Evolutionary conservation across 768 basidiomycete species (phyloP).

Genomic region (Boletus speciosus): DNA sequence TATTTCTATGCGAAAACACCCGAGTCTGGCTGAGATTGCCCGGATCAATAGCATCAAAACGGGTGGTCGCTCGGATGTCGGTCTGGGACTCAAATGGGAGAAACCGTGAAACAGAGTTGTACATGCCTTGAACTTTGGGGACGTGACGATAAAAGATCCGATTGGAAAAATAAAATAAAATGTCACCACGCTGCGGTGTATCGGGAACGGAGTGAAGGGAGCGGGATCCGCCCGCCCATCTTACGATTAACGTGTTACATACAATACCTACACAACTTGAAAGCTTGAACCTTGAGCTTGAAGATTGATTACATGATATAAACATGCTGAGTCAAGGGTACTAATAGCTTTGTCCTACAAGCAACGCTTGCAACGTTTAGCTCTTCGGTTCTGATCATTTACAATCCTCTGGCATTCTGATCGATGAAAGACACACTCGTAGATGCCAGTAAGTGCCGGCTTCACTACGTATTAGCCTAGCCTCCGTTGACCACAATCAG

Average conservation of each 20-base stretch:
- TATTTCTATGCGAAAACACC: neutral
- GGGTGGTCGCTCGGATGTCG: neutral
- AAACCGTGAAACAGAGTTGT: neutral
- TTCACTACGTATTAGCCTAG: neutral
- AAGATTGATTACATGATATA: neutral
- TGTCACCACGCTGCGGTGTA: neutral
- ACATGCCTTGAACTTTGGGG: neutral
- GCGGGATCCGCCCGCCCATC: neutral
- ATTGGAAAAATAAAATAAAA: neutral
- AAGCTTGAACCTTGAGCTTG: no score
- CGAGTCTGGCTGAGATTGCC: neutral
- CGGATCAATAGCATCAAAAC: neutral
- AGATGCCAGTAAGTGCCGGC: conserved; percentile 59
- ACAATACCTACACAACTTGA: neutral
- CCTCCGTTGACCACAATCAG: conserved; percentile 33
- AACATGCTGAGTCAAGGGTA: conserved; percentile 10
- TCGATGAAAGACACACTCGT: conserved; percentile 59
- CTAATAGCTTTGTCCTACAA: neutral
- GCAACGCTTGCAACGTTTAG: neutral
- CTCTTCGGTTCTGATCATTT: neutral
- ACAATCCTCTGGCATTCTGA: neutral
- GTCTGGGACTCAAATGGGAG: neutral
- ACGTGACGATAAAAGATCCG: neutral
- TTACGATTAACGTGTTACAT: neutral
- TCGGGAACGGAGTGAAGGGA: neutral